These are phyloP conservation scores for Lepidium sativum DNA, from an alignment of 345 rosid species.

Conservation along the genomic window DNA sequence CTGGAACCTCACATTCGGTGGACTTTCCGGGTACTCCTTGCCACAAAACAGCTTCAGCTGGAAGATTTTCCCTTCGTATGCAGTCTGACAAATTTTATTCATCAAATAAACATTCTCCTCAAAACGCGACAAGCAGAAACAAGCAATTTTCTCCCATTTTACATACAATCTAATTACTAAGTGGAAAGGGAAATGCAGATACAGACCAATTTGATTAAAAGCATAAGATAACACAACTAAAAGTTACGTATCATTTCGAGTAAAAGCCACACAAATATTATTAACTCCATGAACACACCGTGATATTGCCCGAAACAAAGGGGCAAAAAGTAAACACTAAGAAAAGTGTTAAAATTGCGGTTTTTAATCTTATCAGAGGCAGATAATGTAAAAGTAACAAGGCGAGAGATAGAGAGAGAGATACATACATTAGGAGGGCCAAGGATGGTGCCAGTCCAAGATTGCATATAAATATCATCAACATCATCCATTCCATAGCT, in stretches of 20 bases:
- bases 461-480: slow-evolving; percentile 85
- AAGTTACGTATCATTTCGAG: background rate
- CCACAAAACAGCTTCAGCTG: slow-evolving; percentile 95
- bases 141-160: background rate
- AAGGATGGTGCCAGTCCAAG: slow-evolving; percentile 88
- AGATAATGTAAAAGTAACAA: background rate
- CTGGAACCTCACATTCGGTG: slow-evolving; percentile 89
- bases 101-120: background rate
- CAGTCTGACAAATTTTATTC: slow-evolving; percentile 42
- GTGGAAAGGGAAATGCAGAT: background rate
- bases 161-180: background rate
- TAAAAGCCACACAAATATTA: background rate
- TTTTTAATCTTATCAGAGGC: background rate
- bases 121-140: background rate
- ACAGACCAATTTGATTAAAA: background rate
- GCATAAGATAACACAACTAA: background rate
- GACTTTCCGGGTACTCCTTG: slow-evolving; percentile 89
- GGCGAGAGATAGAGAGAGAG: background rate
- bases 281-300: background rate
- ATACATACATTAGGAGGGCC: slow-evolving; percentile 72
- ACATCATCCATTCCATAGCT: slow-evolving; percentile 96
- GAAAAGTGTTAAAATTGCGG: background rate
- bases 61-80: slow-evolving; percentile 88
- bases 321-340: background rate
- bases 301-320: background rate